Conservation (phyloP, 1,139 yeast species). For the Zygosaccharomyces sapae region DNA sequence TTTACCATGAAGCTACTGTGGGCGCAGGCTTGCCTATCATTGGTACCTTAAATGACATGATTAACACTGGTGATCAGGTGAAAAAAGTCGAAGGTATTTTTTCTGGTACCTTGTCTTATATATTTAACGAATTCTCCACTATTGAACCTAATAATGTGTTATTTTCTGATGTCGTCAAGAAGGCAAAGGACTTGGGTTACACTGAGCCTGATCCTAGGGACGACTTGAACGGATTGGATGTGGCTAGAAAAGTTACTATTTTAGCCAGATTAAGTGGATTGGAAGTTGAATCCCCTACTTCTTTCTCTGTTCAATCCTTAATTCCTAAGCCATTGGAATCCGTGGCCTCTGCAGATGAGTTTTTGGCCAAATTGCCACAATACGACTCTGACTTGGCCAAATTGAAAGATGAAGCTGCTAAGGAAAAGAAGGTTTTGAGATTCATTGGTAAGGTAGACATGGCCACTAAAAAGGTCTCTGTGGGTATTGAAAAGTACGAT, state of each 20-base stretch:
- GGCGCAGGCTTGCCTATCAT: slow-evolving; percentile 97
- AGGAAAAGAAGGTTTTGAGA: slow-evolving; percentile 81
- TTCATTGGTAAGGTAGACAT: slow-evolving; percentile 90
- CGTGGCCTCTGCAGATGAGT: slow-evolving; percentile 69
- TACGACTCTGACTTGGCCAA: slow-evolving; percentile 76
- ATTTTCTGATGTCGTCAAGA: slow-evolving; percentile 83
- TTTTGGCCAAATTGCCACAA: slow-evolving; percentile 71
- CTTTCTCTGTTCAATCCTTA: slow-evolving; percentile 93
- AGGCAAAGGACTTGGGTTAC: slow-evolving; percentile 88
- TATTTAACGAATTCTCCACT: slow-evolving; percentile 88
- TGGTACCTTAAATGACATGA: slow-evolving; percentile 79
- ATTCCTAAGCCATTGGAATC: slow-evolving; percentile 84
- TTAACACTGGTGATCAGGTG: slow-evolving; percentile 88
- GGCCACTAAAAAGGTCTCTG: slow-evolving; percentile 61
- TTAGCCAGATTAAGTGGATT: slow-evolving; percentile 90
- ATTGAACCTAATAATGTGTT: slow-evolving; percentile 56
- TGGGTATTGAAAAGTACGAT: slow-evolving; percentile 82
- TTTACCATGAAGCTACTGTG: slow-evolving; percentile 97
- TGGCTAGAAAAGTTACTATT: slow-evolving; percentile 95
- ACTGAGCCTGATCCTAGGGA: slow-evolving; percentile 99
- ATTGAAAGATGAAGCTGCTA: slow-evolving; percentile 75
- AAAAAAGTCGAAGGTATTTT: slow-evolving; percentile 91
- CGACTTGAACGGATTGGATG: slow-evolving; percentile 95
- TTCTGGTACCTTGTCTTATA: slow-evolving; percentile 94
- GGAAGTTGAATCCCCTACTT: slow-evolving; percentile 79